phyloP scores from a whole-genome alignment of 805 yeast species.

The Ogataea ramenticola region DNA sequence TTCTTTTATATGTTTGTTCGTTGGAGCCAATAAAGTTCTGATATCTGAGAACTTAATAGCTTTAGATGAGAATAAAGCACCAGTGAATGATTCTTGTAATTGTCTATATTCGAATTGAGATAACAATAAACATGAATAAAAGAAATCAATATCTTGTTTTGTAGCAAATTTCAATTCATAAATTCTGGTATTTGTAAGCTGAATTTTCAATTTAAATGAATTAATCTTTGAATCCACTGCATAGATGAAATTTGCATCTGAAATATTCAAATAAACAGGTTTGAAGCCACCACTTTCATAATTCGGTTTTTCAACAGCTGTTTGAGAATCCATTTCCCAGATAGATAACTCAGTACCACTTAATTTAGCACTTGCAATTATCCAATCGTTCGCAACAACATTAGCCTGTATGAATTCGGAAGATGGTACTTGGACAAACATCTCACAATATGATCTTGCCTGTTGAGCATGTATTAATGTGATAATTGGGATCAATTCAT shows the following conservation, averaged over 20 bases:
- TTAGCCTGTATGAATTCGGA: not conserved
- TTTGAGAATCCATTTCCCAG: slow-evolving; percentile 32
- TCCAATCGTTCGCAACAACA: slow-evolving; percentile 12
- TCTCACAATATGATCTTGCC: slow-evolving; percentile 51
- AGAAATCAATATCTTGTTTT: slow-evolving; percentile 58
- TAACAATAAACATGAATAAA: slow-evolving; percentile 40
- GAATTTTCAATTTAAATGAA: slow-evolving; percentile 37
- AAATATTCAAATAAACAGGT: slow-evolving; percentile 46
- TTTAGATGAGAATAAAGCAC: slow-evolving; percentile 51
- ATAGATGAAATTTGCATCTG: slow-evolving; percentile 32
- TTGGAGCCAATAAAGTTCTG: slow-evolving; percentile 47
- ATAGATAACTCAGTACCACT: slow-evolving; percentile 50
- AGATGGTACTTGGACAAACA: slow-evolving; percentile 19
- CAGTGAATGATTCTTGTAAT: slow-evolving; percentile 58
- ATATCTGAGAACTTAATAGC: slow-evolving; percentile 52
- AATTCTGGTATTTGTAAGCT: slow-evolving; percentile 35
- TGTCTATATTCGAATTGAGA: slow-evolving; percentile 51
- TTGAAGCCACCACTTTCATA: slow-evolving; percentile 32
- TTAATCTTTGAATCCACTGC: slow-evolving; percentile 3
- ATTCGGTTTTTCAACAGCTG: slow-evolving; percentile 18
- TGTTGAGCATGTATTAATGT: slow-evolving; percentile 67
- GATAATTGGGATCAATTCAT: slow-evolving; percentile 59
- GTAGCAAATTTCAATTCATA: slow-evolving; percentile 44
- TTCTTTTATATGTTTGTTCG: slow-evolving; percentile 35
- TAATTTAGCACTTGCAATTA: slow-evolving; percentile 20